These are phyloP conservation scores for Coemansia sp. DNA, from an alignment of 192 early-diverging fungal species.

Conservation along the genomic window DNA sequence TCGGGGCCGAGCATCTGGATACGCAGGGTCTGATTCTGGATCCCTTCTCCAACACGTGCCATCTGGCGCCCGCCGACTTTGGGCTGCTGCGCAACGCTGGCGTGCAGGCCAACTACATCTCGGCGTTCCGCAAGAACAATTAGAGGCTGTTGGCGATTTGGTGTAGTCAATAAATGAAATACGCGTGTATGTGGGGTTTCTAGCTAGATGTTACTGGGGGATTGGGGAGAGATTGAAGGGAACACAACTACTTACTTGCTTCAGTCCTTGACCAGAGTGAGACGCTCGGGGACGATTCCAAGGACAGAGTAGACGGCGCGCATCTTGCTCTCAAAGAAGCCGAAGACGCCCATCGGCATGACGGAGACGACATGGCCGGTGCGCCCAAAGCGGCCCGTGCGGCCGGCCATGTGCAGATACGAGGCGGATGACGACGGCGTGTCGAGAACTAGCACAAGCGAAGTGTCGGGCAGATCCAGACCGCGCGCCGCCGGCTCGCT, in stretches of 20 bases:
- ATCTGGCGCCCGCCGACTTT: conserved; percentile 45
- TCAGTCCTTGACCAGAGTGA: conserved; percentile 17
- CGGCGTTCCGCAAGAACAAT: conserved; percentile 39
- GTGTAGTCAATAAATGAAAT: too few species aligned
- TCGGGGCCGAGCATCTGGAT: conserved; percentile 54
- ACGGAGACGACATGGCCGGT: conserved; percentile 32
- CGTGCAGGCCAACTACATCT: conserved; percentile 56
- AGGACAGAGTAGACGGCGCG: conserved; percentile 29
- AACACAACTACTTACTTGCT: background rate
- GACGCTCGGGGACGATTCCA: conserved; percentile 2
- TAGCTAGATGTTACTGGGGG: too few species aligned
- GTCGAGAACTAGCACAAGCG: conserved; percentile 85
- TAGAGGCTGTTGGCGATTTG: background rate
- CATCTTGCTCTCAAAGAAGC: conserved; percentile 51
- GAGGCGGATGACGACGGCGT: conserved; percentile 64
- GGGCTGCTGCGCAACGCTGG: conserved; percentile 25
- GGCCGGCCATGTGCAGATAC: conserved; percentile 88
- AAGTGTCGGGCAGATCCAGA: conserved; percentile 75
- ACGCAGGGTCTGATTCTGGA: conserved; percentile 60
- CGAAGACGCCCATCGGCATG: conserved; percentile 33
- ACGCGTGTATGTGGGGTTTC: too few species aligned
- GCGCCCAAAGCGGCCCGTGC: conserved; percentile 77
- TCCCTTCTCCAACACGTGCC: conserved; percentile 47
- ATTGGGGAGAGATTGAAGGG: too few species aligned
- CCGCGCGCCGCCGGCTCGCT: conserved; percentile 80